Conservation (phyloP, 2,329 filamentous ascomycete species). For the Aspergillus pseudoterreus region DNA sequence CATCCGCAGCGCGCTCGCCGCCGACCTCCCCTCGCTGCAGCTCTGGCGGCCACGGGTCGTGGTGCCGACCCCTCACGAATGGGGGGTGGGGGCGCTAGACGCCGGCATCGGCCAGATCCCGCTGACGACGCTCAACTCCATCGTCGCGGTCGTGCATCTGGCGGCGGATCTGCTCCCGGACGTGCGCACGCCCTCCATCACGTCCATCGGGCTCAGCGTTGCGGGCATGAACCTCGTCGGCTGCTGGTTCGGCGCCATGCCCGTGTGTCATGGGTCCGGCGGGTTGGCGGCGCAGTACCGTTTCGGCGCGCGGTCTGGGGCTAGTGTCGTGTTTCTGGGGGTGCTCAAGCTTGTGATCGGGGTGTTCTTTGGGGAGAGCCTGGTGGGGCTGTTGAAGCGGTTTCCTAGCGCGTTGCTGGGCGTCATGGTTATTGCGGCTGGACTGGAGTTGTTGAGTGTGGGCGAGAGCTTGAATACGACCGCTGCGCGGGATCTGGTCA, state of each 20-base stretch:
- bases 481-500: slow-evolving; percentile 56
- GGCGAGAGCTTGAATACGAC: slow-evolving; percentile 79
- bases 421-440: slow-evolving; percentile 85
- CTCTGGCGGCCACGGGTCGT: slow-evolving; percentile 59
- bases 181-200: slow-evolving; percentile 65
- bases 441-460: slow-evolving; percentile 80
- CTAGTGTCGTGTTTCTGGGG: slow-evolving; percentile 77
- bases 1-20: slow-evolving; percentile 30
- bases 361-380: slow-evolving; percentile 66
- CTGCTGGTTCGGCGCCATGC: slow-evolving; percentile 94
- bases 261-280: slow-evolving; percentile 87
- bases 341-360: slow-evolving; percentile 72
- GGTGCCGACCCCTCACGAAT: slow-evolving; percentile 46
- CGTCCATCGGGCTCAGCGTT: slow-evolving; percentile 76
- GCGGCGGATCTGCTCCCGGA: slow-evolving; percentile 72
- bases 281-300: slow-evolving; percentile 86
- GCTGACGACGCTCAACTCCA: slow-evolving; percentile 86
- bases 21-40: slow-evolving; percentile 49
- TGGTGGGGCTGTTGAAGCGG: slow-evolving; percentile 65
- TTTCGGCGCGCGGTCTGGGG: slow-evolving; percentile 85
- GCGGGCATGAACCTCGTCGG: slow-evolving; percentile 77
- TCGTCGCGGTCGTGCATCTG: slow-evolving; percentile 81
- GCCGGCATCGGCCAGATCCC: slow-evolving; percentile 83
- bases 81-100: slow-evolving; percentile 55
- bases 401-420: slow-evolving; percentile 79